Conservation (phyloP, 2,329 filamentous ascomycete genomes). For the Bipolaris cookei region DNA sequence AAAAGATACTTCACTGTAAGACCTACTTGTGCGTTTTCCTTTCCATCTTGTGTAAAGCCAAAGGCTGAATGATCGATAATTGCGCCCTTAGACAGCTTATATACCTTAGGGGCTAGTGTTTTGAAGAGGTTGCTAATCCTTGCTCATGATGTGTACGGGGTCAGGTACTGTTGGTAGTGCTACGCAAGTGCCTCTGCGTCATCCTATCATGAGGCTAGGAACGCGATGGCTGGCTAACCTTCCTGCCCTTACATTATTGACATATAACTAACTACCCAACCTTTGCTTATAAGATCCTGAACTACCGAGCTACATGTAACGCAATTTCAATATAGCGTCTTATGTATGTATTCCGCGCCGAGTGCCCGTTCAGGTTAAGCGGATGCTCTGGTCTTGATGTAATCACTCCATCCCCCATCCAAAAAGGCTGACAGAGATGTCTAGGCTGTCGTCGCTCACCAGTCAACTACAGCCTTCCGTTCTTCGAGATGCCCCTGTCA, state of each 20-base stretch:
- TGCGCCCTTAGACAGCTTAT: not conserved
- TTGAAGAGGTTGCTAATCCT: not conserved
- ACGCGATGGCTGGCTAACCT: constrained; percentile 2
- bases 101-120: constrained; percentile 1
- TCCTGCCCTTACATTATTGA: not conserved
- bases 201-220: constrained; percentile 1
- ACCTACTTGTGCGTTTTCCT: constrained; percentile 3
- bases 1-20: not conserved
- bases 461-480: not conserved
- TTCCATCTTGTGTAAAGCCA: constrained; percentile 3
- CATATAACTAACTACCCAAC: not conserved
- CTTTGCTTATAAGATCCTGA: not conserved
- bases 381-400: not conserved
- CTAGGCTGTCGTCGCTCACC: not conserved
- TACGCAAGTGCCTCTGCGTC: constrained; percentile 3
- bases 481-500: not conserved
- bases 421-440: not conserved
- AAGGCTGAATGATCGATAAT: not conserved
- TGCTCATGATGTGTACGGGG: not conserved
- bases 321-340: not conserved
- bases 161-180: not conserved
- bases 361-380: not conserved
- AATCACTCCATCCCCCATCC: not conserved
- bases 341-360: not conserved
- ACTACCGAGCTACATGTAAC: not conserved